Base-by-base conservation (phyloP, 768 basidiomycete genomes). In the Boletus fagicola region DNA sequence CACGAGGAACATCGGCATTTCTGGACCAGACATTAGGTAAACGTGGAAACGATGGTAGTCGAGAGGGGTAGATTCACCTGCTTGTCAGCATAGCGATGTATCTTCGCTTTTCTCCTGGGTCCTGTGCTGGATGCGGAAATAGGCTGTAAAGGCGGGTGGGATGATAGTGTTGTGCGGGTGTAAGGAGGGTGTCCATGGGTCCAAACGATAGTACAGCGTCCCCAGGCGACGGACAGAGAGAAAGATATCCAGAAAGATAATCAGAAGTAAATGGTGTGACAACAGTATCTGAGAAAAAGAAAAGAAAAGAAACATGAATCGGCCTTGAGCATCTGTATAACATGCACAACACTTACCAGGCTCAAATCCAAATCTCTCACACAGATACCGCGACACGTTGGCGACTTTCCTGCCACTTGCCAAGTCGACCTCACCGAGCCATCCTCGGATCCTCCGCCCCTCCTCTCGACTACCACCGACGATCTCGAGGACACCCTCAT, bases 1-100 rank as follows among this genome's bases (percentile, higher is more conserved):
- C 88, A 49, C 91, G 83, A 12, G 92, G 88, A 26, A 91, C 86
- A 67, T 92, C 91, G 16, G 89, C 90, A 68, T 93, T 93, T 70
- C 90, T 87, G 63, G 49, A 47, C 40, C 46, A 58, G 36, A 60
- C 49, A 16, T 60, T 4, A 52, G 48, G 16, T 35, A 33, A 24
- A 31, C 36, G 28, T 7, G 1, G 28, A 31, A 33, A 38, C 13
- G 12, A 22, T 16, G 11, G 51, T 10, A 20, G 53, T 31, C 13
- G 33, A 43, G 35, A 28, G 11, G 20, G 0, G 20, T n/a, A 18
- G 24, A 64, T 73, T 20, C 64, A 88, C 87, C 87, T 80, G 80
- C 85, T 89, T 15, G 82, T 80, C 18, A 93, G 68, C 65, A 85
- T 83, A 28, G 86, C 81, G 56, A 93, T 79, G 63, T 90, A 93